Base-by-base conservation (phyloP, 768 basidiomycete species). In the Tricholoma bakamatsutake region DNA sequence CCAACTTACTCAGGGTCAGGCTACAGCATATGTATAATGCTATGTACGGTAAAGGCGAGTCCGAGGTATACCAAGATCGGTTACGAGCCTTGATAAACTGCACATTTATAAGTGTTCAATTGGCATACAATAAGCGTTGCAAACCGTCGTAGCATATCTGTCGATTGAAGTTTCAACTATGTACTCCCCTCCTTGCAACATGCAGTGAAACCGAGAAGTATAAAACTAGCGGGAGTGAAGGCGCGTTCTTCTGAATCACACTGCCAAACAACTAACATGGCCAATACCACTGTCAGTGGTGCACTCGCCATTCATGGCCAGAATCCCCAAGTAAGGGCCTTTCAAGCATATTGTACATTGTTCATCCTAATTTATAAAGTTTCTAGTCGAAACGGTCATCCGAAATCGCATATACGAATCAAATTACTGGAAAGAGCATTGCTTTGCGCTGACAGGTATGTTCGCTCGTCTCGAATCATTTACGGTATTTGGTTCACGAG, bases 381-480 rank as follows among this genome's bases (percentile, higher is more conserved):
- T 81, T 70, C 76, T 99, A 70, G 88, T 99, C 28, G 97, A 98
- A 78, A 96, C 92, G 35, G 91, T 98, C 59, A 95, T 98, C 61
- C 85, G 97, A 52, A 91, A 87, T 66, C 84, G 97, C 58, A 97
- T 99, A 58, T 99, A 96, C 77, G 96, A 98, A 69, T 88, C 90
- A 0, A 70, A 78, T 6, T 99, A 83, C 71, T 99, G 96, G 96
- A 99, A 99, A 74, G 96, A 99, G 68, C 93, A 97, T 62, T 99
- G 96, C 67, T 99, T 99, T 67, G 96, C 96, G 18, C 76, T 99
- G 47, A 97, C 93, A 57, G 93, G 93, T 90, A 50, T 50, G 79
- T 70, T 12, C 8, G 11, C 15, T 28, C 11, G 43, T 28, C 13
- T 15, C 37, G 3, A 47, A 37, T 48, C 2, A 39, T 50, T 18